Evolutionary conservation across 805 yeast species (phyloP).

Genomic region (Cyberlindnera saturnus): DNA sequence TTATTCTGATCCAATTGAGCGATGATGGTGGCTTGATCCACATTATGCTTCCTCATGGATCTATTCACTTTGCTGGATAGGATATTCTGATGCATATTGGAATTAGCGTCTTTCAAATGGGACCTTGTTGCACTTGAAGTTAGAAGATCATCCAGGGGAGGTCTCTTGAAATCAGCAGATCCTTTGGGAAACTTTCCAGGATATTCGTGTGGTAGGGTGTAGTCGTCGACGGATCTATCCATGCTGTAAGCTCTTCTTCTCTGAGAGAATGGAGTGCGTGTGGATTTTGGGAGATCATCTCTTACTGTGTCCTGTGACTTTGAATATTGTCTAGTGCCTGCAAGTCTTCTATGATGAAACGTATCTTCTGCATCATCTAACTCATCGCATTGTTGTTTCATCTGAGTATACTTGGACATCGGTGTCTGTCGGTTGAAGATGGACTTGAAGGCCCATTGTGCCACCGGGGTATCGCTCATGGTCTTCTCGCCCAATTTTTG

Average conservation of each 20-base stretch:
- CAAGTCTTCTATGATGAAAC: slow-evolving; percentile 10
- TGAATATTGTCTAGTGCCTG: not conserved
- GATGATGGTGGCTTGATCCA: slow-evolving; percentile 6
- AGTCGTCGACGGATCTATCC: slow-evolving; percentile 3
- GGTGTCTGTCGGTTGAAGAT: slow-evolving; percentile 22
- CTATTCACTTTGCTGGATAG: too few relatives aligned
- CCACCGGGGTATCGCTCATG: slow-evolving; percentile 16
- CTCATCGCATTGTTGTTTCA: slow-evolving; percentile 6
- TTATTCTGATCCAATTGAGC: slow-evolving; percentile 23
- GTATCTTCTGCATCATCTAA: slow-evolving; percentile 9
- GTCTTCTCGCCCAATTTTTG: not conserved
- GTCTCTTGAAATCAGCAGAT: not conserved
- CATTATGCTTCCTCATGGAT: not conserved
- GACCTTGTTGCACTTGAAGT: slow-evolving; percentile 6
- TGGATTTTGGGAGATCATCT: not conserved
- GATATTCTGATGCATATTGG: slow-evolving; percentile 13
- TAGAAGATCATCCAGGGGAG: slow-evolving; percentile 1
- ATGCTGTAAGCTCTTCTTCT: not conserved
- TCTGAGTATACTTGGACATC: slow-evolving; percentile 18
- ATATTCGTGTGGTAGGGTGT: slow-evolving; percentile 12
- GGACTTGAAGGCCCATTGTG: slow-evolving; percentile 23
- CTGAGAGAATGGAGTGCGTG: not conserved
- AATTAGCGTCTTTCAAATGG: slow-evolving; percentile 15
- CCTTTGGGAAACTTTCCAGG: slow-evolving; percentile 23
- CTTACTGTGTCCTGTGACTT: not conserved